A percentile compares a stretch with the other conserved stretches of the same genome.
These are phyloP conservation scores for Gonium pectorale DNA, from an alignment of 139 green algal genomes.

Conservation along the genomic window DNA sequence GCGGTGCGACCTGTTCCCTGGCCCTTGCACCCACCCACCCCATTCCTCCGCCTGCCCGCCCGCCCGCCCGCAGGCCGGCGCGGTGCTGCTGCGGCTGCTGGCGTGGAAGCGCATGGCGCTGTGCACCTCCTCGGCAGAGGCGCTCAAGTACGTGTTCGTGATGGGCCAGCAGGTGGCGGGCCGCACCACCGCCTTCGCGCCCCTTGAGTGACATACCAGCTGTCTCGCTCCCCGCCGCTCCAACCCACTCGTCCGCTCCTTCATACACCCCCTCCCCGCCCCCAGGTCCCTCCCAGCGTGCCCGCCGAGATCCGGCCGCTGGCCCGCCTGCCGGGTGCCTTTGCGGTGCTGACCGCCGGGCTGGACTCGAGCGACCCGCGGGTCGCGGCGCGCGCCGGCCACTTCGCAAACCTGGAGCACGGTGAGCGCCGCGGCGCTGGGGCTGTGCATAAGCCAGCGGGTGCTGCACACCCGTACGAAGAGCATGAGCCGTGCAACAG, in stretches of 20 bases:
- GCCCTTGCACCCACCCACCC: too few relatives aligned
- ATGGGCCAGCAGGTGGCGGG: conserved; percentile 30
- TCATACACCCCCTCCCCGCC: neutral
- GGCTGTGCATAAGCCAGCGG: too few relatives aligned
- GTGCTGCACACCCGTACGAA: too few relatives aligned
- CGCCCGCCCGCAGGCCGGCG: conserved; percentile 22
- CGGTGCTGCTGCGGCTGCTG: conserved; percentile 55
- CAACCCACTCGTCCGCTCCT: too few relatives aligned
- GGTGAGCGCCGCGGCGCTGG: too few relatives aligned
- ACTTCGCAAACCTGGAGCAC: conserved; percentile 39
- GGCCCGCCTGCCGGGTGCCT: neutral
- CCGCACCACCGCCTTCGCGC: conserved; percentile 29
- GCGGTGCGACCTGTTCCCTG: too few relatives aligned
- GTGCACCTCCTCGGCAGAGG: neutral
- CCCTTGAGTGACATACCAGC: too few relatives aligned
- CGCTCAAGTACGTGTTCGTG: conserved; percentile 54
- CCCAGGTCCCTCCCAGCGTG: conserved; percentile 6
- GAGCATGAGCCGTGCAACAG: too few relatives aligned
- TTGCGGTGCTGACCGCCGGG: conserved; percentile 2
- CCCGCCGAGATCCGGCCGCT: conserved; percentile 41
- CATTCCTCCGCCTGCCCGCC: too few relatives aligned
- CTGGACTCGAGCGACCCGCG: conserved; percentile 4
- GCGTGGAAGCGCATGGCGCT: conserved; percentile 43
- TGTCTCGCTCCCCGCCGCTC: too few relatives aligned
- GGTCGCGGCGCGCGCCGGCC: neutral